phyloP scores from a whole-genome alignment of 768 basidiomycete species.

The Phylloporus arenicola region DNA sequence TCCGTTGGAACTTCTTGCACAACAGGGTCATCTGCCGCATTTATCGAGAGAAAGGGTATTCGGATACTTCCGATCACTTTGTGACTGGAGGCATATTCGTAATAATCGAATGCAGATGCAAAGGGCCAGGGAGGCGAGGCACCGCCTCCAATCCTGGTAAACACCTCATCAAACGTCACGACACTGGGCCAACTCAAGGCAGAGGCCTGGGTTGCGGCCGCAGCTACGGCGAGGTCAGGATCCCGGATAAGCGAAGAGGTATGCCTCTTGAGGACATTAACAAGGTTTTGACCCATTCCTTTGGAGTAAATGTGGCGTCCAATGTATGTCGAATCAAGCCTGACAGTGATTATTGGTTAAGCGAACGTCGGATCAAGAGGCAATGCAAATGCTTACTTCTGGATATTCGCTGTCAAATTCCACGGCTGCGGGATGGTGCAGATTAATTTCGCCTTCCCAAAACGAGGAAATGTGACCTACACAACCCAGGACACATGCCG shows the following conservation, averaged over 20 bases:
- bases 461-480: conserved; percentile 40
- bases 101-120: conserved; percentile 42
- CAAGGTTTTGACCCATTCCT: conserved; percentile 73
- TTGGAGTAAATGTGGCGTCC: conserved; percentile 66
- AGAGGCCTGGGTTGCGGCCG: conserved; percentile 42
- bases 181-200: conserved; percentile 50
- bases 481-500: conserved; percentile 69
- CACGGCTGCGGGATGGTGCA: conserved; percentile 39
- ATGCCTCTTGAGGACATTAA: conserved; percentile 52
- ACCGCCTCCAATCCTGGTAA: conserved; percentile 69
- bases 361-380: conserved; percentile 4
- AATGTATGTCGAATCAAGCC: conserved; percentile 51
- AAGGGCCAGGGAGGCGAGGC: conserved; percentile 51
- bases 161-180: conserved; percentile 52
- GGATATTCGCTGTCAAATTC: conserved; percentile 37
- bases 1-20: conserved; percentile 59
- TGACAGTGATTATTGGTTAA: conserved; percentile 24
- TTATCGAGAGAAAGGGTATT: conserved; percentile 73
- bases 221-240: conserved; percentile 46
- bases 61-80: conserved; percentile 51
- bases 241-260: conserved; percentile 41
- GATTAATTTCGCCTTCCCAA: conserved; percentile 8
- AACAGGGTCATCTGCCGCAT: conserved; percentile 74
- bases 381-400: conserved; percentile 24
- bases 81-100: conserved; percentile 54